Conservation (phyloP, 2,329 filamentous ascomycete species). For the Neocatenulostroma microsporum region DNA sequence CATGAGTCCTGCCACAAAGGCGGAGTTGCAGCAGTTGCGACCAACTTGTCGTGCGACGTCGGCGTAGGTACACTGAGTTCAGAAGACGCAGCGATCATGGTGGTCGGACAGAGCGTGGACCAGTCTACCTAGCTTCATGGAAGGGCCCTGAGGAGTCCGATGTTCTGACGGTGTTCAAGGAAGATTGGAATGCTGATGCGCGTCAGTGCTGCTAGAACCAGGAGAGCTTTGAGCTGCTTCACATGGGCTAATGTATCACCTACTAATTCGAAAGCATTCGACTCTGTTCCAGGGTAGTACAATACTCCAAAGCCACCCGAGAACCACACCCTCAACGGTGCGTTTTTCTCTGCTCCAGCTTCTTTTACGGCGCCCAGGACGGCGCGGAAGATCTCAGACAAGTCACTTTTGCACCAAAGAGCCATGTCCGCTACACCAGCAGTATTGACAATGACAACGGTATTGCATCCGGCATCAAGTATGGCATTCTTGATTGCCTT, state of each 20-base stretch:
- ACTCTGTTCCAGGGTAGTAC: slow-evolving; percentile 29
- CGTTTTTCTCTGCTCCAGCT: slow-evolving; percentile 29
- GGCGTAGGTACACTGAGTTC: slow-evolving; percentile 25
- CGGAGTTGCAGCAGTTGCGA: slow-evolving; percentile 25
- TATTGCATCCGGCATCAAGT: slow-evolving; percentile 32
- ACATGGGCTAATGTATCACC: slow-evolving; percentile 10
- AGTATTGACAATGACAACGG: slow-evolving; percentile 34
- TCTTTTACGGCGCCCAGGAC: slow-evolving; percentile 29
- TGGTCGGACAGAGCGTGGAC: slow-evolving; percentile 34
- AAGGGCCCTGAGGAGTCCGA: slow-evolving; percentile 23
- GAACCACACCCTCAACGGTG: slow-evolving; percentile 35
- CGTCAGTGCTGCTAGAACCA: background rate
- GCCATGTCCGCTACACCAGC: slow-evolving; percentile 34
- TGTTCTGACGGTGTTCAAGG: slow-evolving; percentile 30
- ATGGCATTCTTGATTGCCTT: slow-evolving; percentile 31
- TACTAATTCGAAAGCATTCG: slow-evolving; percentile 30
- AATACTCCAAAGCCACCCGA: slow-evolving; percentile 31
- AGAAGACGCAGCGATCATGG: slow-evolving; percentile 30
- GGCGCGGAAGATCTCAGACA: slow-evolving; percentile 32
- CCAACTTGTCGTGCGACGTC: slow-evolving; percentile 18
- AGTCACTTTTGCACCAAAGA: slow-evolving; percentile 31
- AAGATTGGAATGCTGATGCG: slow-evolving; percentile 28
- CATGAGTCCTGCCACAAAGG: slow-evolving; percentile 30
- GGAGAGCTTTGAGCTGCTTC: background rate
- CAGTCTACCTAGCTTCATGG: slow-evolving; percentile 28